Evolutionary conservation across 176 grass and related monocot genomes (phyloP).

Genomic region (Oryza nivara): DNA sequence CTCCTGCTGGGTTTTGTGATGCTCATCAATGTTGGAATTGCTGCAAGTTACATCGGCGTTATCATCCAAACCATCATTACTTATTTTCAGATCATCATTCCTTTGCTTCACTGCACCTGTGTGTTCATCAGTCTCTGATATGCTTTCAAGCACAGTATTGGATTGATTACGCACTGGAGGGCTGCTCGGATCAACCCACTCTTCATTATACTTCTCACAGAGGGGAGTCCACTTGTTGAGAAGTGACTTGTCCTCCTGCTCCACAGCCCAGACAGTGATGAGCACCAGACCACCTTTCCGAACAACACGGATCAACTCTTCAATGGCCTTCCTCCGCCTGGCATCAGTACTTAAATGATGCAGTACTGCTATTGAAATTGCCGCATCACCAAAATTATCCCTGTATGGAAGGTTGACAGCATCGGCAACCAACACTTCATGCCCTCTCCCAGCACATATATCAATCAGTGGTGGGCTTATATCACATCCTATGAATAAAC

Average conservation of each 20-base stretch:
- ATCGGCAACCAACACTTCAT: slow-evolving; percentile 94
- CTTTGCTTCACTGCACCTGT: slow-evolving; percentile 19
- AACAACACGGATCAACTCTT: slow-evolving; percentile 89
- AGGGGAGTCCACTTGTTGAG: slow-evolving; percentile 92
- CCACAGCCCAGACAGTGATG: slow-evolving; percentile 92
- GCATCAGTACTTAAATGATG: slow-evolving; percentile 90
- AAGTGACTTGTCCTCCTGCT: slow-evolving; percentile 80
- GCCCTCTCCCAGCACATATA: slow-evolving; percentile 72
- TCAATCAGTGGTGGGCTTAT: slow-evolving; percentile 77
- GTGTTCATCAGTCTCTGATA: slow-evolving; percentile 70
- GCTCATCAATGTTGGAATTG: slow-evolving; percentile 30
- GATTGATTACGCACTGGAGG: slow-evolving; percentile 56
- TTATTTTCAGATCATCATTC: slow-evolving; percentile 36
- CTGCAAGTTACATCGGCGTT: background rate
- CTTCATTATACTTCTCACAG: slow-evolving; percentile 86
- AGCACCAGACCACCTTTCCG: slow-evolving; percentile 81
- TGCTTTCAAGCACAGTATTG: slow-evolving; percentile 62
- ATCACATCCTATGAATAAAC: slow-evolving; percentile 88
- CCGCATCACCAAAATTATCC: slow-evolving; percentile 76
- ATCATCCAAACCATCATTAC: slow-evolving; percentile 36
- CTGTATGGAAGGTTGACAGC: slow-evolving; percentile 89
- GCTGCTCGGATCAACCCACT: slow-evolving; percentile 74
- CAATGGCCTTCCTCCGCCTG: slow-evolving; percentile 82
- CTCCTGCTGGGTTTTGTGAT: slow-evolving; percentile 71
- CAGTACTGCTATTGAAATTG: slow-evolving; percentile 90